Evolutionary conservation across 352 stramenopile genomes (phyloP), one percentile per base, ranked within the genome.

Genomic region (Aphanomyces invadans): DNA sequence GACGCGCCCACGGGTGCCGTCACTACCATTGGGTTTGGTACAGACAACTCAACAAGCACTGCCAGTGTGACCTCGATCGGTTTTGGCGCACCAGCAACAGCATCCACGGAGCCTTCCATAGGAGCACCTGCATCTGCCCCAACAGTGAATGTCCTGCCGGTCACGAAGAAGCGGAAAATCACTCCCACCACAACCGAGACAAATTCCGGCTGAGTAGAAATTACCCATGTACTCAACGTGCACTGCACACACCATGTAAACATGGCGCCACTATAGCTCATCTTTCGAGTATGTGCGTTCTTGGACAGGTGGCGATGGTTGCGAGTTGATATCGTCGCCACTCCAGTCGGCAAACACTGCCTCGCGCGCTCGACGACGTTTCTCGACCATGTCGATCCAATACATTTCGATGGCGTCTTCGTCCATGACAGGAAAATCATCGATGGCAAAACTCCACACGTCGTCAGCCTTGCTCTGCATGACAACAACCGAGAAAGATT

Each of bases 351-450:
- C 68, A 60, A 89, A 90, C 17, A 89, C 66, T 21, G 71, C 68
- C 1, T 61, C 65, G 7, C 80, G 80, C 11, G 75, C 70, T 17
- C 32, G 61, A 4, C 79, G 74, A 21, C 72, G 64, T 1, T 72
- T 60, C 49, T 91, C 79, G 17, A 91, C 80, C 79, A 86, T 89
- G 19, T 74, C 45, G 64, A 89, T 77, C 83, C 83, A 92, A 52
- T 88, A 94, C 23, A 66, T 54, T 53, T 95, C 83, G 33, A 91
- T 87, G 28, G 82, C 83, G 44, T 81, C 71, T 10, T 89, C 79
- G 48, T 87, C 76, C 87, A 95, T 94, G n/a, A 84, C 77, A 0
- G 87, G 85, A 62, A 95, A 94, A 56, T 83, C 75, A 48, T 92
- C 80, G 53, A 95, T 92, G 21, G 85, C 84, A 65, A 95, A 87